Base-by-base conservation (phyloP, 2,329 filamentous ascomycete species). In the Colletotrichum sublineola region DNA sequence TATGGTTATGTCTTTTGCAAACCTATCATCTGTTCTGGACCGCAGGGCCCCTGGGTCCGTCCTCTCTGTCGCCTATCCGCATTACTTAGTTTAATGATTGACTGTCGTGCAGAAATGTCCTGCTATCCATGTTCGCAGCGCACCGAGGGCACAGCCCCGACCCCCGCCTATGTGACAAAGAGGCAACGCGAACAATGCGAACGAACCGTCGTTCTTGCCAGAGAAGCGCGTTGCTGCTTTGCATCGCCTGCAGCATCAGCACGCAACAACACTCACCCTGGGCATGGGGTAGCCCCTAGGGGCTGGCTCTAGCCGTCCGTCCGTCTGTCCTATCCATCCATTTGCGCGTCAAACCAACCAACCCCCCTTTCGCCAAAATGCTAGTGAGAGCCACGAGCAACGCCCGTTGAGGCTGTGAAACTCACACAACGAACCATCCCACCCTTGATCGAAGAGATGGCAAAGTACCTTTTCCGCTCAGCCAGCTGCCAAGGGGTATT, bases 361-460 rank as follows among this genome's bases (percentile, higher is more conserved):
- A 44, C 2, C 4, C 33, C 61, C 38, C 61, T 18, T 18, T 63
- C 53, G 38, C 61, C 50, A 24, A 36, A 44, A 44, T 36, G 38
- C 36, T 29, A 55, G 38, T 24, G 29, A 55, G 50, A 56, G 38
- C 48, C 24, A 42, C 58, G 44, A 36, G 40, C 20, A 44, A 62
- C 52, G 40, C 46, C 56, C 48, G 44, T 61, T 62, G 63, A 71
- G 68, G 68, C 68, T 71, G 63, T 71, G 68, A 56, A 12, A 15
- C 40, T 42, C 40, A 5, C 42, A 31, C 14, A 36, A 60, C 56
- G 36, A 53, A 62, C 57, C 20, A 55, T 15, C 48, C 60, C 14
- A 7, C 31, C 48, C n/a, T 36, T 42, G 64, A 63, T 38, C 36
- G 65, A 15, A n/a, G 56, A 52, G 55, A 44, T 36, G 36, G 29